Evolutionary conservation across 2,329 filamentous ascomycete species (phyloP), one percentile per base, ranked within the genome.

Genomic region (Colletotrichum spinosum): DNA sequence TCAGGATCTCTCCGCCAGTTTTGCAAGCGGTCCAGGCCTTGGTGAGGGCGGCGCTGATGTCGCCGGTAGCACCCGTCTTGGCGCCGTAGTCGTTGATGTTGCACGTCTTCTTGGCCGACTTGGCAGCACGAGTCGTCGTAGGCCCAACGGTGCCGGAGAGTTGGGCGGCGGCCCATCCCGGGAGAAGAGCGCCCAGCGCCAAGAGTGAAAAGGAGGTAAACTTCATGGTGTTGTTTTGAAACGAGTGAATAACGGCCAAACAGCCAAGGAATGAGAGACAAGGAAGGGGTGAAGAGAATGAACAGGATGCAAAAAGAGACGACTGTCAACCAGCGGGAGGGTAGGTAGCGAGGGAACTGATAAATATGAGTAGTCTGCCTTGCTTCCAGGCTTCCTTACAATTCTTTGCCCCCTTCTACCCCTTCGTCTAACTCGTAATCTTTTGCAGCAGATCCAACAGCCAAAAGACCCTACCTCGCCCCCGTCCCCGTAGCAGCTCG

Each of bases 61-160:
- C 83, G 3, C 80, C 81, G 13, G 75, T 73, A 44, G 81, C 81
- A 67, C 82, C 80, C 2, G 83, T 80, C n/a, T 76, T 77, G 37
- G 78, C 84, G 10, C 84, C 84, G 68, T 85, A 84, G 56, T 80
- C 71, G 57, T 81, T 76, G 56, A 86, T 83, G 70, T 81, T 81
- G 75, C 84, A 86, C 4, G 75, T 67, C 68, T 76, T 76, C 56
- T 67, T 69, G 15, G 71, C 69, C 38, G 71, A 69, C 68, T 76
- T 76, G 48, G 67, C 62, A 13, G 65, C 68, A 8, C 69, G 69
- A 11, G 70, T 70, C 9, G 73, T 76, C 3, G 71, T 71, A 1
- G 72, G 72, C 3, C 72, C 72, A 39, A 74, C 72, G 11, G 45
- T 62, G 12, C 71, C 72, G 25, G 65, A 67, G 25, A 74, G 69